phyloP scores from a whole-genome alignment of 2,329 filamentous ascomycete species.

The Aspergillus glaucus region DNA sequence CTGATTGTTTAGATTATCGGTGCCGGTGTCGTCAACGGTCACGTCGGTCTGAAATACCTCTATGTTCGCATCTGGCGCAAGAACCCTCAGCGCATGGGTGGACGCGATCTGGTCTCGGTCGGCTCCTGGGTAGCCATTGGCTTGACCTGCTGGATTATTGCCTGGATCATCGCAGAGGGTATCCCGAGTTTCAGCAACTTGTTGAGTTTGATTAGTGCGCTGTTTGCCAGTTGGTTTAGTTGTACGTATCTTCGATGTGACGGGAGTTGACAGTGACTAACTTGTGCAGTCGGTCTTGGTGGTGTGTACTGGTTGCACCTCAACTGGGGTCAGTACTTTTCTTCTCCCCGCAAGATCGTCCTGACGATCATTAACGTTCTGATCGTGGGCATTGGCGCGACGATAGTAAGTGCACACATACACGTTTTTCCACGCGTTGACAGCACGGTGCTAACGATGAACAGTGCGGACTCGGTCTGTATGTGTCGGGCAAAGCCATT shows the following conservation, averaged over 20 bases:
- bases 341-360: constrained; percentile 38
- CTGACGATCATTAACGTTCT: constrained; percentile 41
- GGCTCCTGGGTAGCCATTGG: constrained; percentile 56
- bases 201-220: constrained; percentile 54
- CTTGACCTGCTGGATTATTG: constrained; percentile 51
- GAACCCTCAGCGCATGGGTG: constrained; percentile 49
- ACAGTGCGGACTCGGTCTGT: constrained; percentile 31
- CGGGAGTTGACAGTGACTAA: neutral
- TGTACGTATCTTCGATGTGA: constrained; percentile 14
- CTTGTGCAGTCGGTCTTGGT: constrained; percentile 29
- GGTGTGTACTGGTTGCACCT: constrained; percentile 45
- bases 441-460: neutral
- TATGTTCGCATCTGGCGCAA: constrained; percentile 56
- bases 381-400: constrained; percentile 32
- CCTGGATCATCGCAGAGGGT: constrained; percentile 62
- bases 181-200: constrained; percentile 64
- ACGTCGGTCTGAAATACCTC: constrained; percentile 60
- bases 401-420: constrained; percentile 14
- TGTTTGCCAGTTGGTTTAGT: constrained; percentile 62
- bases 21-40: constrained; percentile 63
- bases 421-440: neutral
- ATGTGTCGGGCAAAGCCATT: constrained; percentile 32
- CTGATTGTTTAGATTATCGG: constrained; percentile 49
- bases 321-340: constrained; percentile 38
- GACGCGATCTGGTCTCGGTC: constrained; percentile 45